Percentiles rank a stretch among this genome's conserved stretches.
Evolutionary conservation across 306 rosid genomes (phyloP).

Genomic region (Trifolium subterraneum): DNA sequence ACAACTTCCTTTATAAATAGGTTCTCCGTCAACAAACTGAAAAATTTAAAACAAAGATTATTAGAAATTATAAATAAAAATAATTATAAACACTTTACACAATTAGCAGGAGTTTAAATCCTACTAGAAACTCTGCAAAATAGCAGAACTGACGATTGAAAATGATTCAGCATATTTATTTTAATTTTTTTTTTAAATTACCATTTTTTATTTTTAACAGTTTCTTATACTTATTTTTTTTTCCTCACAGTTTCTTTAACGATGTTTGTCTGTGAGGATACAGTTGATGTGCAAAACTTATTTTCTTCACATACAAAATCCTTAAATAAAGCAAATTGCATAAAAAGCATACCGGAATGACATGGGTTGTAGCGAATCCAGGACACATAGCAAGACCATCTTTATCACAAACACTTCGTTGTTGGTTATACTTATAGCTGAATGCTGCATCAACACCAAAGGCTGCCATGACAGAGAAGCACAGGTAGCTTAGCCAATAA

Average conservation of each 20-base stretch:
- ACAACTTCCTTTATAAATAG: slow-evolving; percentile 79
- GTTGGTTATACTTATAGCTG: slow-evolving; percentile 90
- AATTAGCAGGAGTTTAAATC: slow-evolving; percentile 18
- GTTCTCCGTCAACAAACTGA: slow-evolving; percentile 95
- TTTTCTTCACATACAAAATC: slow-evolving; percentile 24
- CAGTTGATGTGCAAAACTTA: not conserved
- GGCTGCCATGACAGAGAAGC: slow-evolving; percentile 61
- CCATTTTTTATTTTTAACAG: not conserved
- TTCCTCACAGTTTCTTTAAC: not conserved
- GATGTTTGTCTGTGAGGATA: not conserved
- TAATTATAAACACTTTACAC: slow-evolving; percentile 18
- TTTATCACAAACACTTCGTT: slow-evolving; percentile 74
- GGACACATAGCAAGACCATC: slow-evolving; percentile 97
- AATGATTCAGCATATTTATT: slow-evolving; percentile 1
- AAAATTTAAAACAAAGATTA: slow-evolving; percentile 16
- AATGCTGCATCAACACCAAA: slow-evolving; percentile 96
- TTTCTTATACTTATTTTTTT: slow-evolving; percentile 1
- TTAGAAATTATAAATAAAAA: not conserved
- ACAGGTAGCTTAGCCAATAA: slow-evolving; percentile 34
- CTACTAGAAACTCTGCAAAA: not conserved
- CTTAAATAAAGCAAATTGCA: slow-evolving; percentile 19
- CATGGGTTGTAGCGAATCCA: slow-evolving; percentile 90
- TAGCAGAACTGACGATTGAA: slow-evolving; percentile 4
- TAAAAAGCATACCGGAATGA: slow-evolving; percentile 81
- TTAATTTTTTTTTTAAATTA: not conserved